Base-by-base conservation (phyloP, 116 monocot species). In the Trichopus zeylanicus region DNA sequence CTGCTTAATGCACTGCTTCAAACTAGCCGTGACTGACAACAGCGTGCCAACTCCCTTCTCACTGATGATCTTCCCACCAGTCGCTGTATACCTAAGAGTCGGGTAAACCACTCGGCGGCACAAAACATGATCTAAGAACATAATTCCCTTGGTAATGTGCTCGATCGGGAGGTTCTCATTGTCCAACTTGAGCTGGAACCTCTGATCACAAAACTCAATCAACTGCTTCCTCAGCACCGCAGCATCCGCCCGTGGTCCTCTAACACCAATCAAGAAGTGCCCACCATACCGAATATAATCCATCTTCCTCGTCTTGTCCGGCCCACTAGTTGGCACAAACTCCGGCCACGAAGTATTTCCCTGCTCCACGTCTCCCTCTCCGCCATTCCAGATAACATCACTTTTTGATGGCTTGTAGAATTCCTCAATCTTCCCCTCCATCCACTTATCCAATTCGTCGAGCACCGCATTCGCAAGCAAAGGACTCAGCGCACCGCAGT, bases 331-430 rank as follows among this genome's bases (percentile, higher is more conserved):
- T 1, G 97, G 97, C 21, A 97, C 87, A 60, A 97, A 97, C 74
- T 97, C 97, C 7, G 97, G 97, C 97, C 97, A 97, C 7, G 97
- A 91, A 0, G 91, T 91, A 53, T 87, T 97, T 18, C 79, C 97
- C 57, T 87, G 87, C 70, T 89, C 94, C 1, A 15, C 54, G 9
- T 46, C 72, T 20, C 76, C 54, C 9, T 46, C 72, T 15, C 77
- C 80, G 0, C 67, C 74, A 28, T 73, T 84, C 74, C 81, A 78
- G 38, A 93, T 81, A 7, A 86, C 87, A 59, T 97, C 97, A 0
- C 84, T 69, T 56, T 87, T 97, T 0, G 97, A 97, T 0, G 91
- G 97, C 42, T 63, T 51, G 59, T 91, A 91, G 39, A 97, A 91
- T 46, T 91, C 97, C 56, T 65, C 82, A 25, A 97, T 84, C 69